phyloP scores from a whole-genome alignment of 208 protist species.

The Wallacemonas collosoma region DNA sequence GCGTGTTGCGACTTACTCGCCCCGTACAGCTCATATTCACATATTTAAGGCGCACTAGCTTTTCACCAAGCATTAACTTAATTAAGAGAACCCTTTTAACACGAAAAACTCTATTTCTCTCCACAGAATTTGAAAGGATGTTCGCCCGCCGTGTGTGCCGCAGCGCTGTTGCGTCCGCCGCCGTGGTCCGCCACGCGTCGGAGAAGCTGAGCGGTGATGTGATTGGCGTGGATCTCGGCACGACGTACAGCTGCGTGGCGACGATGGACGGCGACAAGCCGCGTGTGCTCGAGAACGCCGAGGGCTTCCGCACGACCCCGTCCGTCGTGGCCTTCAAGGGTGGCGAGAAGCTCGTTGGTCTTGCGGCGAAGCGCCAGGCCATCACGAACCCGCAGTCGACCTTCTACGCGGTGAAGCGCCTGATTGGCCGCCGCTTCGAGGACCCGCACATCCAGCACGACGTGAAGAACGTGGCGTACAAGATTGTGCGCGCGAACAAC shows the following conservation, averaged over 20 bases:
- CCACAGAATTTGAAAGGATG: constrained; percentile 1
- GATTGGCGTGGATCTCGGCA: constrained; percentile 88
- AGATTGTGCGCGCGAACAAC: constrained; percentile 92
- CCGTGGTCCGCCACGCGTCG: constrained; percentile 49
- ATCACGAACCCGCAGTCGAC: constrained; percentile 77
- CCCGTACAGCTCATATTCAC: no score
- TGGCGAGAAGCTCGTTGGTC: constrained; percentile 72
- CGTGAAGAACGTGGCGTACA: constrained; percentile 92
- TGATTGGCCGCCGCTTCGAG: constrained; percentile 77
- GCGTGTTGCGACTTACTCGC: no score
- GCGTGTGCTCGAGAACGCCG: constrained; percentile 76
- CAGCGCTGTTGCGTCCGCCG: constrained; percentile 32
- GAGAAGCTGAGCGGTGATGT: constrained; percentile 78
- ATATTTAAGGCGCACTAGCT: no score
- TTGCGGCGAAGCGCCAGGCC: constrained; percentile 80
- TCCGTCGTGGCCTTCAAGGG: constrained; percentile 86
- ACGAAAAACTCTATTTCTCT: constrained; percentile 7
- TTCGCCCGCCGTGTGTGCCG: constrained; percentile 67
- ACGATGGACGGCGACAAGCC: constrained; percentile 93
- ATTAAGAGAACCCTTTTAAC: no score
- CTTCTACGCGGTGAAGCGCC: constrained; percentile 86
- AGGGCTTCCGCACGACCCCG: constrained; percentile 86
- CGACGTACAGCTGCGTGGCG: constrained; percentile 81
- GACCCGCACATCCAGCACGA: constrained; percentile 72
- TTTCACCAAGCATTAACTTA: no score